Evolutionary conservation across 257 asterid species (phyloP), one percentile per base, ranked within the genome.

Genomic region (Craterostigma plantagineum): DNA sequence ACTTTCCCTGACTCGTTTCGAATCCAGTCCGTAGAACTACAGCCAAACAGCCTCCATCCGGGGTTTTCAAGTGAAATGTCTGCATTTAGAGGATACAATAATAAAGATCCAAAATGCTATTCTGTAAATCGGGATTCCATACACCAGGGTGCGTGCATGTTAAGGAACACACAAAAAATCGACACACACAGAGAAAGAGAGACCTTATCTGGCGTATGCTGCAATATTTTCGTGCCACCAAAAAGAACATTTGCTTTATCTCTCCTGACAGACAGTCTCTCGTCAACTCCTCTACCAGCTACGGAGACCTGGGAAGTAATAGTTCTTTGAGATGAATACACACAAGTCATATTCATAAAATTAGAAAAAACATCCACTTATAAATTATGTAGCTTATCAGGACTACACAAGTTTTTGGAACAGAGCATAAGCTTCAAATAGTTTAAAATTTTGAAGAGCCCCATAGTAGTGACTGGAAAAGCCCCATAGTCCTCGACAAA

Each of bases 11-110:
- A 58, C 98, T 82, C 15, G 98, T 90, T 50, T 90, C 98, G 61
- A 90, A 90, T 57, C 98, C 98, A 70, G 93, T 90, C 63, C 95
- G 76, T 51, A 90, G 62, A 60, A 90, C 92, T 55, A 83, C 93
- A 27, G 98, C 98, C 63, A 90, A 67, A 70, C 95, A 90, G 52
- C 98, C 98, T 58, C 93, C 91, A 68, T 90, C 98, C 27, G 98
- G 94, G 56, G 95, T 70, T 73, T 79, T 90, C 71, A 83, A 59
- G 38, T 60, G 87, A 67, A 79, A 75, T 50, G 91, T 58, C 98
- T 90, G 76, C 34, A 52, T 51, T 59, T 57, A 50, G 54, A 46
- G 34, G 42, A 52, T 46, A 60, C 17, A 2, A 14, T 41, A 14
- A 3, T 11, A 3, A 12, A 14, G 16, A 11, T 7, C 16, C 13